These are phyloP conservation scores for Fusarium subtropicale DNA, from an alignment of 2,329 filamentous ascomycete species.

Conservation along the genomic window DNA sequence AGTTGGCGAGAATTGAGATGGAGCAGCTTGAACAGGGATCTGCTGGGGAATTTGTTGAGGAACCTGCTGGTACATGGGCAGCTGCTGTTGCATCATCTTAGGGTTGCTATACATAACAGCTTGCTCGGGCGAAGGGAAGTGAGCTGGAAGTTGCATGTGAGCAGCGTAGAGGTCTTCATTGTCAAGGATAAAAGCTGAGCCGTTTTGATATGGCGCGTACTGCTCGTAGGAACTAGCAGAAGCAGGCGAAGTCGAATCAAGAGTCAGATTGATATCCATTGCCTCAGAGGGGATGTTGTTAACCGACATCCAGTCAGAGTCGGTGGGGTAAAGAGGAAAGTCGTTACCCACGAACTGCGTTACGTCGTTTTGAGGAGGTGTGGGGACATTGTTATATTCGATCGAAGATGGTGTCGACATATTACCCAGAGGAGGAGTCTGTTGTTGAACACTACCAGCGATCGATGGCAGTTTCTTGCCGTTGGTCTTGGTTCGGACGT, in stretches of 20 bases:
- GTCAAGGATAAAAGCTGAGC: constrained; percentile 69
- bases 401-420: constrained; percentile 72
- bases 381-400: constrained; percentile 64
- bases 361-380: constrained; percentile 65
- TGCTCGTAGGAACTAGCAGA: constrained; percentile 59
- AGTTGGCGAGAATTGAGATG: constrained; percentile 73
- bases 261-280: constrained; percentile 56
- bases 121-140: constrained; percentile 53
- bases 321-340: constrained; percentile 62
- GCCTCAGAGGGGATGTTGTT: constrained; percentile 49
- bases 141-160: constrained; percentile 66
- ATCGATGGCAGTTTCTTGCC: constrained; percentile 69
- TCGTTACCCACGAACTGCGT: constrained; percentile 52
- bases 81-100: constrained; percentile 59
- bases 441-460: constrained; percentile 60
- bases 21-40: constrained; percentile 39
- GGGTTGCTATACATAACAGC: constrained; percentile 52
- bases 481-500: constrained; percentile 92
- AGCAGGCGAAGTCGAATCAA: constrained; percentile 56
- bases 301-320: constrained; percentile 59
- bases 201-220: constrained; percentile 70
- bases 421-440: constrained; percentile 70
- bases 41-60: constrained; percentile 48
- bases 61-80: constrained; percentile 51
- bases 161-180: constrained; percentile 73